These are phyloP conservation scores for Suhomyces bokatorum DNA, from an alignment of 1,139 yeast species.

Conservation along the genomic window DNA sequence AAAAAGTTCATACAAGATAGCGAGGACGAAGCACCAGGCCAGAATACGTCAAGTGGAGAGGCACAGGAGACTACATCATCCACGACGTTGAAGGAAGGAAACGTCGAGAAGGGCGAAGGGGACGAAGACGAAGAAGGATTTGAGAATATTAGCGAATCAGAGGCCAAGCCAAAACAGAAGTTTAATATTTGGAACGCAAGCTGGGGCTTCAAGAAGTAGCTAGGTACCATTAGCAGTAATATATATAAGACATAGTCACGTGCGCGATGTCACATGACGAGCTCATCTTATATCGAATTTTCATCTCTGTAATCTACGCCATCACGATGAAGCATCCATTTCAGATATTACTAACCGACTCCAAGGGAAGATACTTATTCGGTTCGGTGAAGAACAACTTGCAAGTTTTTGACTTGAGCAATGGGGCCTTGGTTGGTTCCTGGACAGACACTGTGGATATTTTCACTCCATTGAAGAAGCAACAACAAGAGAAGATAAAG, in stretches of 20 bases:
- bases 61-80: not conserved
- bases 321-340: slow-evolving; percentile 63
- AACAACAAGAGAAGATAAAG: slow-evolving; percentile 44
- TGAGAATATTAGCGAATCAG: slow-evolving; percentile 7
- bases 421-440: slow-evolving; percentile 42
- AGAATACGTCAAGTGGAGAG: not conserved
- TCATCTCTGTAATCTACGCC: not conserved
- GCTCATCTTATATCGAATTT: slow-evolving; percentile 4
- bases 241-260: not conserved
- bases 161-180: slow-evolving; percentile 10
- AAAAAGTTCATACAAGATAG: slow-evolving; percentile 15
- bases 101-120: not conserved
- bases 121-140: slow-evolving; percentile 6
- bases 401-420: slow-evolving; percentile 44
- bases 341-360: slow-evolving; percentile 51
- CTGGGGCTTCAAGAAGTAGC: slow-evolving; percentile 17
- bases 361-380: slow-evolving; percentile 49
- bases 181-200: slow-evolving; percentile 16
- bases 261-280: not conserved
- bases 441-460: slow-evolving; percentile 62
- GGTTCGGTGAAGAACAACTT: slow-evolving; percentile 58
- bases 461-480: slow-evolving; percentile 42
- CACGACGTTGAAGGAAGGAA: too few species aligned
- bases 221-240: not conserved
- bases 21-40: slow-evolving; percentile 8